Conservation (phyloP, 1,284 basidiomycete genomes). For the Boletus albobrunnescens region DNA sequence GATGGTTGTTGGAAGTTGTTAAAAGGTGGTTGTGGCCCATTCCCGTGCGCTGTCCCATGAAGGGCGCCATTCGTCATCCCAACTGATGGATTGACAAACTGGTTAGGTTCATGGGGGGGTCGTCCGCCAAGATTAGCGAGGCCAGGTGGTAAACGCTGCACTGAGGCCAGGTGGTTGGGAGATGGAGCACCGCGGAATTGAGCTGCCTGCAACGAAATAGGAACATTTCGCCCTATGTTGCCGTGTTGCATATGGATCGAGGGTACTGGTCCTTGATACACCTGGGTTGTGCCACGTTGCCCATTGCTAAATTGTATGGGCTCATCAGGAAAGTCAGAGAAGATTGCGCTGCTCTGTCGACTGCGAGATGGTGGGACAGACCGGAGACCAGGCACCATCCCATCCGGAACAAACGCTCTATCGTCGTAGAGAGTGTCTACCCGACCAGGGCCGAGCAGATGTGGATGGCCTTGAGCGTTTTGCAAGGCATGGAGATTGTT, state of each 20-base stretch:
- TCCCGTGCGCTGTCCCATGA: constrained; percentile 46
- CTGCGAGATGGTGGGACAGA: constrained; percentile 56
- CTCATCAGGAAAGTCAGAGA: constrained; percentile 60
- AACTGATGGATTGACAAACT: constrained; percentile 53
- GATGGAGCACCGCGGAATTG: constrained; percentile 70
- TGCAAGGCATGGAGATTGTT: constrained; percentile 31
- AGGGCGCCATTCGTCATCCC: constrained; percentile 45
- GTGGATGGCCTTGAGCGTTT: constrained; percentile 45
- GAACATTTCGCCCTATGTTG: constrained; percentile 45
- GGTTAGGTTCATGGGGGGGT: constrained; percentile 71
- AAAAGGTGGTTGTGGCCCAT: constrained; percentile 48
- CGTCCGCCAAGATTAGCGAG: constrained; percentile 77
- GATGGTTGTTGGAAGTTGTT: constrained; percentile 45
- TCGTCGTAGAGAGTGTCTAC: constrained; percentile 72
- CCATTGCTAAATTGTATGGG: constrained; percentile 53
- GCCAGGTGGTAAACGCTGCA: constrained; percentile 70
- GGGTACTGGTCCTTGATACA: constrained; percentile 50
- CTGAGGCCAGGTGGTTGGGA: constrained; percentile 49
- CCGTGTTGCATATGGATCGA: constrained; percentile 52
- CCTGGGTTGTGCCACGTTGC: constrained; percentile 52
- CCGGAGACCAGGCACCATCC: constrained; percentile 77
- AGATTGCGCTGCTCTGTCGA: constrained; percentile 54
- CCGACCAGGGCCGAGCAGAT: constrained; percentile 39
- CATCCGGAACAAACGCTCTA: constrained; percentile 74
- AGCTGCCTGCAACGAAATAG: constrained; percentile 55